A percentile compares a stretch with the other conserved stretches of the same genome.
These are phyloP conservation scores for Lactuca sativa DNA, from an alignment of 129 eudicot genomes.

Conservation along the genomic window DNA sequence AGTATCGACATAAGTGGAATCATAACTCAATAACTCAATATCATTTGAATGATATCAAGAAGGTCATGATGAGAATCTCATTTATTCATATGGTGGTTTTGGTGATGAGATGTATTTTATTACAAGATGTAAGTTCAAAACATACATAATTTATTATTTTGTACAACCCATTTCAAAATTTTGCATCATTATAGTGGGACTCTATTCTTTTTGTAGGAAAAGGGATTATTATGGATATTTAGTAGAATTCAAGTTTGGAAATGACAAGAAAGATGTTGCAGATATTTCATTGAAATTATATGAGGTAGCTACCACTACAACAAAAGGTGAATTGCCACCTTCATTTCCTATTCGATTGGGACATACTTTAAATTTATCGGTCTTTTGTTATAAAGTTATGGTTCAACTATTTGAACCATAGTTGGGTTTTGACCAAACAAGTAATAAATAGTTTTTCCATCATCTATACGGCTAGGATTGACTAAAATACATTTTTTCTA, in stretches of 20 bases:
- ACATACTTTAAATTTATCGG: slow-evolving; percentile 63
- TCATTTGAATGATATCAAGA: slow-evolving; percentile 63
- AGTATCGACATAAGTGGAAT: slow-evolving; percentile 57
- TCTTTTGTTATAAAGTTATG: slow-evolving; percentile 63
- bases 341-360: slow-evolving; percentile 74
- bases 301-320: slow-evolving; percentile 58
- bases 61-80: slow-evolving; percentile 62
- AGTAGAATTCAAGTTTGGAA: slow-evolving; percentile 58
- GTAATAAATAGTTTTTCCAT: too few relatives aligned
- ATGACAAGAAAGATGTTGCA: slow-evolving; percentile 61
- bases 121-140: slow-evolving; percentile 57
- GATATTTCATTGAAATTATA: slow-evolving; percentile 62
- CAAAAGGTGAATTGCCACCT: slow-evolving; percentile 61
- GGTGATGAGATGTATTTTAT: slow-evolving; percentile 62
- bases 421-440: too few relatives aligned
- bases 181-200: too few relatives aligned
- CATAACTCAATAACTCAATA: slow-evolving; percentile 49
- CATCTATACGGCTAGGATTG: too few relatives aligned
- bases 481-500: too few relatives aligned
- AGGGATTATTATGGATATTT: slow-evolving; percentile 63
- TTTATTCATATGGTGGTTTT: slow-evolving; percentile 44
- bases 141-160: not conserved
- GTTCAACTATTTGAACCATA: too few relatives aligned
- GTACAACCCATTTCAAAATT: not conserved
- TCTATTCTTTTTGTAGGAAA: slow-evolving; percentile 40